Conservation (phyloP, 345 rosid species). For the Cardamine occulta region DNA sequence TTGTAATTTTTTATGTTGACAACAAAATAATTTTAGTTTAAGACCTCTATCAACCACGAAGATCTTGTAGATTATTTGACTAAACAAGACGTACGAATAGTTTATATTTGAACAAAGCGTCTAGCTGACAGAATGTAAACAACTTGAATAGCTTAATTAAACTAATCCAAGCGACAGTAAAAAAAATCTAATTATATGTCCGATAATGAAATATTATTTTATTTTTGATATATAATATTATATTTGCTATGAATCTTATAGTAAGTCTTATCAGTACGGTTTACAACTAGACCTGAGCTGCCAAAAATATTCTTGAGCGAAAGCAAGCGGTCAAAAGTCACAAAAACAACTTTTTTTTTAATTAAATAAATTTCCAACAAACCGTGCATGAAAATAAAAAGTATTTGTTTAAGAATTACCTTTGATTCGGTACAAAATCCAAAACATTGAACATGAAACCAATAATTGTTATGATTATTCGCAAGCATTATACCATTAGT, state of each 20-base stretch:
- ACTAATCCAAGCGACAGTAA: constrained; percentile 21
- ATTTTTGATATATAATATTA: constrained; percentile 24
- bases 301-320: constrained; percentile 38
- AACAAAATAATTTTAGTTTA: background rate
- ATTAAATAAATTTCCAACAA: constrained; percentile 23
- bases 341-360: constrained; percentile 31
- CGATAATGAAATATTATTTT: constrained; percentile 16
- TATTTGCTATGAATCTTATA: constrained; percentile 35
- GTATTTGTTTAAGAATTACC: constrained; percentile 26
- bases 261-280: constrained; percentile 38
- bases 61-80: constrained; percentile 46
- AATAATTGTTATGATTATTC: constrained; percentile 48
- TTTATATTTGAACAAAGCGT: constrained; percentile 29
- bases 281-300: constrained; percentile 47
- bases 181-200: constrained; percentile 26
- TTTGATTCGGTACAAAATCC: constrained; percentile 49
- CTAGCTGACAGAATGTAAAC: constrained; percentile 42
- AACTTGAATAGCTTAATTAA: constrained; percentile 27
- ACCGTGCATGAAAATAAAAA: constrained; percentile 41
- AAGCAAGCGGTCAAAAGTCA: constrained; percentile 48
- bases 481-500: constrained; percentile 25
- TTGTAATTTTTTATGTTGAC: background rate
- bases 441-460: constrained; percentile 51
- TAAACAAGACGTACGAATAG: constrained; percentile 42
- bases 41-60: constrained; percentile 39